phyloP scores from a whole-genome alignment of 139 green algal genomes.

The Tetratostichococcus sp. region DNA sequence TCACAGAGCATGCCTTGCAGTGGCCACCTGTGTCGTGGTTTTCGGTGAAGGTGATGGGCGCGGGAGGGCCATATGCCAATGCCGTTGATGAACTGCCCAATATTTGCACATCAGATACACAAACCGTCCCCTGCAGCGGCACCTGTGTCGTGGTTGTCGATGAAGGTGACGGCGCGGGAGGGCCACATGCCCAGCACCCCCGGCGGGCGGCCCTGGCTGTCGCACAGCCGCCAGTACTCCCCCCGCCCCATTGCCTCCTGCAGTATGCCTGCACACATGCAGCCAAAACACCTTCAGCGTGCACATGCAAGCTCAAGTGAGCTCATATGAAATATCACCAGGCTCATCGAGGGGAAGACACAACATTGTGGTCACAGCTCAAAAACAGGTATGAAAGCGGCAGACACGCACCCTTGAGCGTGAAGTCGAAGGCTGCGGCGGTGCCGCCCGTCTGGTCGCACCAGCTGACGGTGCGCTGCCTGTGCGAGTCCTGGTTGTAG shows the following conservation, averaged over 20 bases:
- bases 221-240: conserved; percentile 95
- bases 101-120: no score
- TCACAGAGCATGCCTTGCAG: no score
- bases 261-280: conserved; percentile 55
- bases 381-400: no score
- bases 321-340: no score
- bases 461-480: conserved; percentile 92
- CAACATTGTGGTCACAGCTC: no score
- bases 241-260: conserved; percentile 84
- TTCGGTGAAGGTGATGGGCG: no score
- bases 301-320: no score
- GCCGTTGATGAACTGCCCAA: no score
- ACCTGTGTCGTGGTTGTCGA: conserved; percentile 63
- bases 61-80: no score
- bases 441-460: conserved; percentile 85
- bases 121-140: no score
- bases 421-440: conserved; percentile 94
- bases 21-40: no score
- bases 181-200: conserved; percentile 92
- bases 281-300: background rate
- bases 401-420: conserved; percentile 72
- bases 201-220: conserved; percentile 67
- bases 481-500: conserved; percentile 91
- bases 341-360: no score
- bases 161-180: conserved; percentile 90